Conservation (phyloP, 1,284 basidiomycete species). For the Vanrija pseudolonga region DNA sequence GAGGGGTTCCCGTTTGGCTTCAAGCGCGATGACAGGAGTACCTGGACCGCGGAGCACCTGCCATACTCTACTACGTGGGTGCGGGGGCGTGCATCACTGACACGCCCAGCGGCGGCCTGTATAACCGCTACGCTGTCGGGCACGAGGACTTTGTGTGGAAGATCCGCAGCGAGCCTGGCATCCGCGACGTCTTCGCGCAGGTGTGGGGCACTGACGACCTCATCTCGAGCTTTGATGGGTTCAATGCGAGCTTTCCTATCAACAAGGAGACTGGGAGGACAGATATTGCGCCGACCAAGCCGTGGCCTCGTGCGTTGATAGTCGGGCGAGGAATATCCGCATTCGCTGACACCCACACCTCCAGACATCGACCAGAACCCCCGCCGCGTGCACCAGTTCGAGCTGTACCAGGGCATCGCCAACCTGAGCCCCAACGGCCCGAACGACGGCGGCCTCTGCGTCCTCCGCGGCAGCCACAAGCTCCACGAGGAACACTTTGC, state of each 20-base stretch:
- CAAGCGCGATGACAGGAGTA: conserved; percentile 38
- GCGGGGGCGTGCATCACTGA: background rate
- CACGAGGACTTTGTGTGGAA: conserved; percentile 45
- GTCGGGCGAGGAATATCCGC: no score
- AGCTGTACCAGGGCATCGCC: conserved; percentile 28
- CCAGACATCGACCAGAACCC: conserved; percentile 30
- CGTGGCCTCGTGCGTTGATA: conserved; percentile 22
- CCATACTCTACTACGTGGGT: conserved; percentile 29
- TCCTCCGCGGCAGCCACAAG: conserved; percentile 21
- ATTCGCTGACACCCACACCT: no score
- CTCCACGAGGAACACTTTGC: conserved; percentile 20
- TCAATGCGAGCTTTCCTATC: conserved; percentile 24
- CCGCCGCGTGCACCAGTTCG: conserved; percentile 16
- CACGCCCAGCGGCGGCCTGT: conserved; percentile 21
- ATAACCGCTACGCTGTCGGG: conserved; percentile 31
- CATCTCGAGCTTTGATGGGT: conserved; percentile 37
- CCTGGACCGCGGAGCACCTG: conserved; percentile 32
- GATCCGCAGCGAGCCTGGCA: conserved; percentile 30
- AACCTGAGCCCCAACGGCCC: conserved; percentile 27
- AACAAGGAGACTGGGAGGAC: conserved; percentile 1
- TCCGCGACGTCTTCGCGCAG: conserved; percentile 35
- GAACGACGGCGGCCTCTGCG: conserved; percentile 27
- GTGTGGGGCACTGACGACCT: conserved; percentile 45
- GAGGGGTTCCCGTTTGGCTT: conserved; percentile 32
- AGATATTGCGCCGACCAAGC: conserved; percentile 15